Conservation (phyloP, 2,329 filamentous ascomycete genomes). For the Paraconiothyrium sp. region DNA sequence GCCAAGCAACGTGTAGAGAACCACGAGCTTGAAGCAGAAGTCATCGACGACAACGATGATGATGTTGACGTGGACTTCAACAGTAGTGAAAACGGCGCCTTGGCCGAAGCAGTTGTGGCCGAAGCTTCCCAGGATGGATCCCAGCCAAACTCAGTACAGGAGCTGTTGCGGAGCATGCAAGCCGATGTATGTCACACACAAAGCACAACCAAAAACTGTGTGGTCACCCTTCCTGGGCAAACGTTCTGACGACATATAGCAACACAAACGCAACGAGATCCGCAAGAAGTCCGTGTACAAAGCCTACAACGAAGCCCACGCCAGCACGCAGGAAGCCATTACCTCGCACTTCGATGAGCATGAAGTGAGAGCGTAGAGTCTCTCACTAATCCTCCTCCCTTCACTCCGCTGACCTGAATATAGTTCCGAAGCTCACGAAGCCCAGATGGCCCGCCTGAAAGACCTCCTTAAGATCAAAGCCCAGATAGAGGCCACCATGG, state of each 20-base stretch:
- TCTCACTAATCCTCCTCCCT: not conserved
- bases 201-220: not conserved
- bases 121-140: conserved; percentile 16
- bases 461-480: conserved; percentile 35
- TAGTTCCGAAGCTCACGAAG: conserved; percentile 33
- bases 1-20: conserved; percentile 16
- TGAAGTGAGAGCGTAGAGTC: conserved; percentile 40
- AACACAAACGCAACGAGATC: conserved; percentile 36
- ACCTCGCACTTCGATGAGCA: conserved; percentile 35
- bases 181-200: conserved; percentile 27
- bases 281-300: conserved; percentile 33
- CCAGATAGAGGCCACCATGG: conserved; percentile 38
- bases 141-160: conserved; percentile 6
- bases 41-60: conserved; percentile 12
- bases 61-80: conserved; percentile 17
- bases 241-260: conserved; percentile 26
- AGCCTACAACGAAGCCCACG: conserved; percentile 25
- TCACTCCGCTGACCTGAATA: not conserved
- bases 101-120: not conserved
- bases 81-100: conserved; percentile 11
- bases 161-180: conserved; percentile 29
- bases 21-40: conserved; percentile 17
- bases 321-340: conserved; percentile 29
- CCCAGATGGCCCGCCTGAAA: conserved; percentile 35
- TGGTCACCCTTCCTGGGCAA: not conserved